phyloP scores from a whole-genome alignment of 495 filamentous ascomycete species.

The Aspergillus homomorphus region DNA sequence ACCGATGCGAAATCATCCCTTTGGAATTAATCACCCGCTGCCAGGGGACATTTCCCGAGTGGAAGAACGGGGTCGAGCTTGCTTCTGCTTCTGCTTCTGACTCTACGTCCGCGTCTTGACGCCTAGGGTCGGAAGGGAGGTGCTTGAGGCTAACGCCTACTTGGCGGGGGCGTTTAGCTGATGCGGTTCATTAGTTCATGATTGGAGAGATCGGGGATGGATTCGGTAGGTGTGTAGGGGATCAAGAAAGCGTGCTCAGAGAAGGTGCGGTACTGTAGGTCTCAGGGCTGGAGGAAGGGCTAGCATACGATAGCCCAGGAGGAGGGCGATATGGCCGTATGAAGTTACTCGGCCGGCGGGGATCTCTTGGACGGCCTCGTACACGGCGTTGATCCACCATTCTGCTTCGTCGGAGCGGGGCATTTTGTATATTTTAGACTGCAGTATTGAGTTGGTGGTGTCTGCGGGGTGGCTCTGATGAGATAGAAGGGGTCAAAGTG shows the following conservation, averaged over 20 bases:
- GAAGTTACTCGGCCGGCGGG: constrained; percentile 78
- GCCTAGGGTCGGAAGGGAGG: constrained; percentile 52
- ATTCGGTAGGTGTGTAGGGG: background rate
- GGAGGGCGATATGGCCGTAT: constrained; percentile 81
- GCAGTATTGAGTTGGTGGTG: background rate
- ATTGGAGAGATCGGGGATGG: background rate
- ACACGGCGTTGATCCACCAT: constrained; percentile 81
- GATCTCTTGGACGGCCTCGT: constrained; percentile 78
- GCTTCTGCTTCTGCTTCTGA: background rate
- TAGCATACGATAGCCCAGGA: constrained; percentile 74
- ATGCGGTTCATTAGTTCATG: no score
- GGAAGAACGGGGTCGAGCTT: constrained; percentile 41
- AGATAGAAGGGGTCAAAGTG: background rate
- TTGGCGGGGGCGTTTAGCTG: constrained; percentile 71
- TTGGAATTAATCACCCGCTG: constrained; percentile 87
- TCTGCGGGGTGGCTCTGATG: background rate
- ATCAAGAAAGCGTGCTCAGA: background rate
- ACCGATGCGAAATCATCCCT: constrained; percentile 83
- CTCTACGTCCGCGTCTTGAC: background rate
- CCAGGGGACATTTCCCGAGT: constrained; percentile 83
- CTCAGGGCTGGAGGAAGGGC: background rate
- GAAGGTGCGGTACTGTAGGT: no score
- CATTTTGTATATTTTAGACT: constrained; percentile 49
- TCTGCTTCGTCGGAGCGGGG: constrained; percentile 77
- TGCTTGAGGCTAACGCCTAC: constrained; percentile 88